Percentiles rank a stretch among this genome's conserved stretches.
These are phyloP conservation scores for Eruca vesicaria DNA, from an alignment of 441 rosid species.

Conservation along the genomic window DNA sequence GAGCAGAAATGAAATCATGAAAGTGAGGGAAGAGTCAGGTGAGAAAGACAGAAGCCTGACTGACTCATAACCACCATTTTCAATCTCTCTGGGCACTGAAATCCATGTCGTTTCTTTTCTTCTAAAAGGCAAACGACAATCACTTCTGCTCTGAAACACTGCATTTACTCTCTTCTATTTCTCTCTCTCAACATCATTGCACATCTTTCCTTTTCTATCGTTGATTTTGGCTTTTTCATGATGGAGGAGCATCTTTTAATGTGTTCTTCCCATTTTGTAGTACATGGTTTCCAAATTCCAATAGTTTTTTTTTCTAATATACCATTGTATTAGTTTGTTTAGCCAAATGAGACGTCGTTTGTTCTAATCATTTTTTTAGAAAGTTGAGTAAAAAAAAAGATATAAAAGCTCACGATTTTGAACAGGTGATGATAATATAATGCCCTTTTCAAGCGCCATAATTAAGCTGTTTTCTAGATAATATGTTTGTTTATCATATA, in stretches of 20 bases:
- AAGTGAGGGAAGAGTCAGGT: slow-evolving; percentile 29
- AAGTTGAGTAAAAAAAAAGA: not conserved
- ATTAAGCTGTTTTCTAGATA: no score
- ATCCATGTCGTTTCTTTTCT: slow-evolving; percentile 28
- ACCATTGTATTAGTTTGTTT: not conserved
- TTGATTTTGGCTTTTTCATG: slow-evolving; percentile 17
- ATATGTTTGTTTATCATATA: not conserved
- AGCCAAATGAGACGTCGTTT: not conserved
- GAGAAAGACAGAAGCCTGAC: slow-evolving; percentile 28
- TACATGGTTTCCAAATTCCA: slow-evolving; percentile 1
- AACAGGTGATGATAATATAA: not conserved
- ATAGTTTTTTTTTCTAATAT: not conserved
- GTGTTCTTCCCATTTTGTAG: slow-evolving; percentile 16
- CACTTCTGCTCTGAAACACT: slow-evolving; percentile 23
- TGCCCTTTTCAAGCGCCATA: not conserved
- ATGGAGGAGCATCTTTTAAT: slow-evolving; percentile 16
- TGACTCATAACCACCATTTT: slow-evolving; percentile 29
- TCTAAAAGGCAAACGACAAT: slow-evolving; percentile 30
- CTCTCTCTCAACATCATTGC: slow-evolving; percentile 22
- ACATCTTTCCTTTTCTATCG: not conserved
- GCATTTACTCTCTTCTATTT: slow-evolving; percentile 15
- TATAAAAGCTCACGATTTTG: not conserved
- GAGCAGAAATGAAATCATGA: slow-evolving; percentile 20
- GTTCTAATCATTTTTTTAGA: not conserved
- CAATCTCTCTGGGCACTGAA: slow-evolving; percentile 35